These are phyloP conservation scores for Coelastrella sp. DNA, from an alignment of 139 green algal genomes.

Conservation along the genomic window DNA sequence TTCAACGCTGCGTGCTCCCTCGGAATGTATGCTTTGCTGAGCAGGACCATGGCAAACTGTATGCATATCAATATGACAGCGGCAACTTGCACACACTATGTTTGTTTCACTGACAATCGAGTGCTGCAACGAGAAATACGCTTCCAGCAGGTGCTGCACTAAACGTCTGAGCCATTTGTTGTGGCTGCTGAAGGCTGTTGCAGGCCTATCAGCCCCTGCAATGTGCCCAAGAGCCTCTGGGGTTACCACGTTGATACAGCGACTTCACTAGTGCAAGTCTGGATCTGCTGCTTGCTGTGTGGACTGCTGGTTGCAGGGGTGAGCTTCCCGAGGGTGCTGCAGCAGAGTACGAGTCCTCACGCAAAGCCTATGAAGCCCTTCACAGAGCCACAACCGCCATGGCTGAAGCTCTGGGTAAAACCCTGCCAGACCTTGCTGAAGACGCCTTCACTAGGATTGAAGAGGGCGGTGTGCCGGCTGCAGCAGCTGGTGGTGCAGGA, in stretches of 20 bases:
- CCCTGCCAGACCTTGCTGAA: constrained; percentile 78
- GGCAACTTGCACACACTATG: too few species aligned
- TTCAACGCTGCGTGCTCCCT: too few species aligned
- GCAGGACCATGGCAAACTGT: too few species aligned
- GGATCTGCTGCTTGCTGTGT: background rate
- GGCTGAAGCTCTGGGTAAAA: constrained; percentile 76
- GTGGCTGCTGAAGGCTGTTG: too few species aligned
- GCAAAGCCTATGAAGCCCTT: constrained; percentile 66
- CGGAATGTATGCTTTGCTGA: too few species aligned
- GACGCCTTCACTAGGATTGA: constrained; percentile 70
- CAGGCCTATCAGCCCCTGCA: too few species aligned
- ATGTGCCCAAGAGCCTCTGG: too few species aligned
- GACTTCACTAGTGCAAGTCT: constrained; percentile 58
- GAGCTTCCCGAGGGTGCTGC: constrained; percentile 86
- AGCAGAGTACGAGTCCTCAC: constrained; percentile 77
- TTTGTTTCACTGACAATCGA: too few species aligned
- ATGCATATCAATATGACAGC: too few species aligned
- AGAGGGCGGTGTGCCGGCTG: background rate
- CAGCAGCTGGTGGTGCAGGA: background rate
- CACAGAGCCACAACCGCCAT: constrained; percentile 21
- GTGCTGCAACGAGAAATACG: too few species aligned
- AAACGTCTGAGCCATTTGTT: too few species aligned
- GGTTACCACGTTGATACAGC: background rate
- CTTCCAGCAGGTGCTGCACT: too few species aligned
- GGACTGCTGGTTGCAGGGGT: constrained; percentile 72